Conservation (phyloP, 768 basidiomycete species). For the Suillus plorans region DNA sequence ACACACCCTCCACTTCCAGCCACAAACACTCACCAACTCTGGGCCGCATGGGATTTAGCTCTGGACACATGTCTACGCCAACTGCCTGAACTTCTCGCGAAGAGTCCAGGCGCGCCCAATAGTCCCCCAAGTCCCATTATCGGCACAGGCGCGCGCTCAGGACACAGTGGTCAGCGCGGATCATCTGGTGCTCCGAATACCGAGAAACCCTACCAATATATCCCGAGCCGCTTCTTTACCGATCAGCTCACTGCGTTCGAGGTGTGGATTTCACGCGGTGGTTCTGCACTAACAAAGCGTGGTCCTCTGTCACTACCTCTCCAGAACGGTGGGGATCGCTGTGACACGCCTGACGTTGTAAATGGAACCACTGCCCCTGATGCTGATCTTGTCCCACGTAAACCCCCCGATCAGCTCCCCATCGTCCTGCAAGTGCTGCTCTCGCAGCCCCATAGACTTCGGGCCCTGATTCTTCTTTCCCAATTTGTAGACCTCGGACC, state of each 20-base stretch:
- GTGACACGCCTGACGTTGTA: slow-evolving; percentile 20
- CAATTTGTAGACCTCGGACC: slow-evolving; percentile 98
- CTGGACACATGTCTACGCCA: slow-evolving; percentile 93
- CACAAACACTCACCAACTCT: slow-evolving; percentile 95
- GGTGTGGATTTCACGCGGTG: slow-evolving; percentile 96
- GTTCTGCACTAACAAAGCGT: slow-evolving; percentile 75
- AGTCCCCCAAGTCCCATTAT: slow-evolving; percentile 23
- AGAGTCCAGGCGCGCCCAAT: slow-evolving; percentile 26
- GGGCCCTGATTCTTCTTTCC: slow-evolving; percentile 92
- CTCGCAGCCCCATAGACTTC: slow-evolving; percentile 92
- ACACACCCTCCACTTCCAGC: slow-evolving; percentile 89
- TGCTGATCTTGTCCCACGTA: slow-evolving; percentile 68
- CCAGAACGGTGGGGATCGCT: slow-evolving; percentile 36
- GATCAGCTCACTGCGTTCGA: slow-evolving; percentile 97
- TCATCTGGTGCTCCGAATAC: slow-evolving; percentile 23
- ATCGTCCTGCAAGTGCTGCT: slow-evolving; percentile 97
- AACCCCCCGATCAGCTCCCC: slow-evolving; percentile 95
- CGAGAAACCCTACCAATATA: slow-evolving; percentile 66
- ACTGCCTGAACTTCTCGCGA: slow-evolving; percentile 76
- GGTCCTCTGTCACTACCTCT: slow-evolving; percentile 74
- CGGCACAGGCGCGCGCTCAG: slow-evolving; percentile 10
- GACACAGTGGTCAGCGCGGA: slow-evolving; percentile 22
- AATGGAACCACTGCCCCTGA: slow-evolving; percentile 20
- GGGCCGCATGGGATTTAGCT: slow-evolving; percentile 98
- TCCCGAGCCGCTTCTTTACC: slow-evolving; percentile 89